Conservation (phyloP, 371 early-diverging fungal genomes). For the Circinella minor region DNA sequence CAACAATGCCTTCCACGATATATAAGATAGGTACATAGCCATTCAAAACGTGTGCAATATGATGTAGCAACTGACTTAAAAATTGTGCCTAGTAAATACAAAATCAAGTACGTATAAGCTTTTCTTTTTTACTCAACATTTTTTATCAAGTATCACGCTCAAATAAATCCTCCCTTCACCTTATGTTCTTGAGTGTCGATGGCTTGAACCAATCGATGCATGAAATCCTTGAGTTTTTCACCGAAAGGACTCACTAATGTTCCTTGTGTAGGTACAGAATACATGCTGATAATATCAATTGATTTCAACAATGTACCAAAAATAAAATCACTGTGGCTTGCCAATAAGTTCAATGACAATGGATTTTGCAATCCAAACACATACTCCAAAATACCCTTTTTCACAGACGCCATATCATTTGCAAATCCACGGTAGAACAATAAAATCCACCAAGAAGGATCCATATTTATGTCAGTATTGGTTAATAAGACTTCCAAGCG, state of each 20-base stretch:
- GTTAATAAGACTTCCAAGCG: slow-evolving; percentile 37
- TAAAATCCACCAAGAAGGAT: slow-evolving; percentile 52
- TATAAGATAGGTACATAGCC: slow-evolving; percentile 46
- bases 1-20: slow-evolving; percentile 42
- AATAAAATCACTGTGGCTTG: slow-evolving; percentile 37
- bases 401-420: slow-evolving; percentile 43
- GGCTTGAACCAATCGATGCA: slow-evolving; percentile 23
- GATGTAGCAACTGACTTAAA: slow-evolving; percentile 44
- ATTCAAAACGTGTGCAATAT: slow-evolving; percentile 42
- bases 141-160: too few relatives aligned
- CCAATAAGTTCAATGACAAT: slow-evolving; percentile 31
- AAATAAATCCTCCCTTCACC: slow-evolving; percentile 17
- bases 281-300: slow-evolving; percentile 39
- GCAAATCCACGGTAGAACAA: slow-evolving; percentile 49
- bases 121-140: neutral
- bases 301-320: slow-evolving; percentile 45
- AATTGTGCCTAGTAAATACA: slow-evolving; percentile 21
- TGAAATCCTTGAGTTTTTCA: slow-evolving; percentile 40
- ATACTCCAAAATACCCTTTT: slow-evolving; percentile 46
- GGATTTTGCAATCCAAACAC: slow-evolving; percentile 36
- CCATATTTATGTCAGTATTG: slow-evolving; percentile 24
- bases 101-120: neutral
- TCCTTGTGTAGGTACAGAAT: slow-evolving; percentile 44
- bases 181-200: slow-evolving; percentile 27
- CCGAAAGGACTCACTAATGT: slow-evolving; percentile 52